Evolutionary conservation across 768 basidiomycete species (phyloP).

Genomic region (Lactarius hengduanensis): DNA sequence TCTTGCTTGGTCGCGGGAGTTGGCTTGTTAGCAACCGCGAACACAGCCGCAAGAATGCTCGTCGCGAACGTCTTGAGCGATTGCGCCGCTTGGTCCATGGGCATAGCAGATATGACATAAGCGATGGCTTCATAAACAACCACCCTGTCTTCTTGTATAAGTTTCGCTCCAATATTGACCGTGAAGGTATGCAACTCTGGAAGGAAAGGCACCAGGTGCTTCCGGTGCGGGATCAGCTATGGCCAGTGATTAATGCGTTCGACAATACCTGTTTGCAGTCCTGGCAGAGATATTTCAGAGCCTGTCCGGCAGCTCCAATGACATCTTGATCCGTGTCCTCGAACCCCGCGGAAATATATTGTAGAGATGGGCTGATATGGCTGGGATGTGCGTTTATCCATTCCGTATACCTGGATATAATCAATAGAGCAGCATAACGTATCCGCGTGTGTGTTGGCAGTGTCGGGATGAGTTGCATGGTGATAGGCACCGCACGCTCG

Average conservation of each 20-base stretch:
- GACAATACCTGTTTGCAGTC: conserved; percentile 81
- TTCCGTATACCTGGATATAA: conserved; percentile 94
- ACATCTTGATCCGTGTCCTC: conserved; percentile 79
- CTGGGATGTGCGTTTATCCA: conserved; percentile 91
- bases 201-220: conserved; percentile 91
- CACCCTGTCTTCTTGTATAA: conserved; percentile 82
- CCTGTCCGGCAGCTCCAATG: conserved; percentile 90
- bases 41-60: conserved; percentile 79
- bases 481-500: conserved; percentile 85
- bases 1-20: conserved; percentile 66
- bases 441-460: conserved; percentile 89
- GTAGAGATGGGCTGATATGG: conserved; percentile 81
- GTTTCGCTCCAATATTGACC: conserved; percentile 69
- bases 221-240: conserved; percentile 24
- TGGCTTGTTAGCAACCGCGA: conserved; percentile 55
- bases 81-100: conserved; percentile 81
- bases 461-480: conserved; percentile 90
- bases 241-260: conserved; percentile 10
- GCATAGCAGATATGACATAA: conserved; percentile 92
- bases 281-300: conserved; percentile 94
- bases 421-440: conserved; percentile 92
- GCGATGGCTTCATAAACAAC: conserved; percentile 97
- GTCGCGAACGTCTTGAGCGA: conserved; percentile 84
- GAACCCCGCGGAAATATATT: conserved; percentile 92
- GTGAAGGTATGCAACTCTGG: conserved; percentile 91